Evolutionary conservation across 2,329 filamentous ascomycete species (phyloP), one percentile per base, ranked within the genome.

Genomic region (Monosporascus cannonballus): DNA sequence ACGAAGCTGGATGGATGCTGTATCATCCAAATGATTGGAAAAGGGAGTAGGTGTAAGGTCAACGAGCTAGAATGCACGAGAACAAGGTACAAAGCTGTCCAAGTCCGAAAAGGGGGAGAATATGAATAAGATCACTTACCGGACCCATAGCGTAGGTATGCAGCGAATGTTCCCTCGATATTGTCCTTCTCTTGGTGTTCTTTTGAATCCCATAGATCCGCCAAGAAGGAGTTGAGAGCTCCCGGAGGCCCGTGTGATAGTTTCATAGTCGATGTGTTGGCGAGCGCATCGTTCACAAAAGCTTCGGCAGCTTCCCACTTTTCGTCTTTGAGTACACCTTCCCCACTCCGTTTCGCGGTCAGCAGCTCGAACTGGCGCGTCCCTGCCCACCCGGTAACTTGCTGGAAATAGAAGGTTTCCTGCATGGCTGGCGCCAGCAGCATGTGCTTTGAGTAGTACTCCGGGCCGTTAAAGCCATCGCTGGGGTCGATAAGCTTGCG

Each of bases 401-500:
- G 61, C 49, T 67, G 62, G 39, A 67, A 65, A 38, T 67, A 61
- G 51, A 58, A 65, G 2, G 56, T 61, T 53, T 67, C 68, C 37
- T 65, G 58, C 1, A 69, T 48, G 4, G 62, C 66, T 6, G 67
- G 62, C 49, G 64, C 64, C 11, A 68, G 59, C 18, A 69, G 56
- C 45, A 70, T 63, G 27, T 64, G 63, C 18, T 68, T 64, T 7
- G 60, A 56, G 51, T 59, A 67, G 53, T 70, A 72, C 37, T 67
- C 65, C 14, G 61, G 59, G 0, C 69, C 69, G 27, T 67, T 66
- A 46, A 68, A 70, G 3, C 66, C 69, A 24, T 69, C 66, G 6
- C 53, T 51, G 1, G 65, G 63, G 30, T 71, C 69, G 18, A 67
- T 55, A 20, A 72, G 62, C 54, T 65, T 65, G 24, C 69, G 65